Conservation (phyloP, 805 yeast species). For the Cyberlindnera veronae region DNA sequence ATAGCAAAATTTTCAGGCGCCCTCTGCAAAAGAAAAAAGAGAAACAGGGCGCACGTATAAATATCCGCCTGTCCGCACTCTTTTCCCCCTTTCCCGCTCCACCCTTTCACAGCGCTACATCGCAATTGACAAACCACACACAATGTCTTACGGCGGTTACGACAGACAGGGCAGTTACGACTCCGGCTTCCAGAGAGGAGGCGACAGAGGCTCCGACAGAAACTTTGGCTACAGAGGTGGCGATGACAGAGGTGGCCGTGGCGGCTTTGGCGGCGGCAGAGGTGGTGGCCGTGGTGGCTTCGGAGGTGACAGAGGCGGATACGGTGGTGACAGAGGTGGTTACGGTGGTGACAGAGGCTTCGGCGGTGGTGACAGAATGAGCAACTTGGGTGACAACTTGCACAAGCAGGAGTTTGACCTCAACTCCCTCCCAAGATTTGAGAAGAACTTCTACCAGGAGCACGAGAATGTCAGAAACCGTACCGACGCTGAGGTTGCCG, state of each 20-base stretch:
- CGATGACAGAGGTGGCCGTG: slow-evolving; percentile 32
- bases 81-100: background rate
- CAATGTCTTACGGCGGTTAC: slow-evolving; percentile 23
- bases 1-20: too few species aligned
- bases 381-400: slow-evolving; percentile 52
- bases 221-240: slow-evolving; percentile 31
- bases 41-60: too few species aligned
- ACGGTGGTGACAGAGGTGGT: slow-evolving; percentile 35
- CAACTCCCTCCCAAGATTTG: slow-evolving; percentile 78
- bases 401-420: slow-evolving; percentile 79
- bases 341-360: slow-evolving; percentile 37
- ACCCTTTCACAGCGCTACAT: background rate
- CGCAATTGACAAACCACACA: background rate
- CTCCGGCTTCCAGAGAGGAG: slow-evolving; percentile 24
- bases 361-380: slow-evolving; percentile 37
- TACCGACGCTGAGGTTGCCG: slow-evolving; percentile 64
- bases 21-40: too few species aligned
- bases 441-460: slow-evolving; percentile 92
- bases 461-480: slow-evolving; percentile 74
- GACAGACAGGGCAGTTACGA: slow-evolving; percentile 21
- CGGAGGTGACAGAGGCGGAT: slow-evolving; percentile 17
- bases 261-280: slow-evolving; percentile 37
- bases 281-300: slow-evolving; percentile 27
- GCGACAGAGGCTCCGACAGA: slow-evolving; percentile 27
- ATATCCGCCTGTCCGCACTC: too few species aligned